Base-by-base conservation (phyloP, 495 filamentous ascomycete genomes). In the Xanthoparmelia taractica region DNA sequence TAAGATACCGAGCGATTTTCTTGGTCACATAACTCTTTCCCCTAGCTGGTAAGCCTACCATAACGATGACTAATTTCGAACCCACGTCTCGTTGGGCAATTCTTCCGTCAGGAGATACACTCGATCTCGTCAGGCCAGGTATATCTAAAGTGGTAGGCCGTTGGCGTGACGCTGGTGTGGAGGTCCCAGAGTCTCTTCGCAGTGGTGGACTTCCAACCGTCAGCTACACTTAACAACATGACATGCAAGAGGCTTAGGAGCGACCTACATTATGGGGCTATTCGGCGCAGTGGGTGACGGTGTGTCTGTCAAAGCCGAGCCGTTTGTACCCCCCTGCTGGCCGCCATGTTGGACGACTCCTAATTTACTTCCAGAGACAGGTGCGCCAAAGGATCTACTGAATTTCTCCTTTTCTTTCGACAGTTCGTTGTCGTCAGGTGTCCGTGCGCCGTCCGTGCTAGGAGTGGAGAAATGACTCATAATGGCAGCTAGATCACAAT, bases 11-110 rank as follows among this genome's bases (percentile, higher is more conserved):
- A 31, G 92, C 88, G 54, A 98, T 80, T 78, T 98, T 98, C 80
- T 96, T 97, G 60, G 93, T 97, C 68, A 98, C 92, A 75, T 98
- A 98, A 62, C 91, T 96, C 76, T 98, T 98, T 60, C 94, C 94
- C 65, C 94, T 78, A 1, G 94, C 94, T 0, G 94, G 94, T 58
- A 98, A 80, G 64, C 94, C 94, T 57, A 98, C 94, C 94, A 98
- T 98, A 69, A 97, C 87, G 70, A 98, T 94, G 69, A 97, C 92
- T 67, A 97, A 79, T 78, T 98, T 98, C 23, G 93, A 85, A 29
- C 91, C 94, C 57, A 98, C 85, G 80, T 98, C 94, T 63, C 92
- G 80, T 67, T 92, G 85, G 63, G 94, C 85, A 65, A 98, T 98
- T 58, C 87, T 84, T 61, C 94, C 94, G 73, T 98, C 94, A 17